phyloP scores from a whole-genome alignment of 352 stramenopile genomes.

The Phytophthora europaea region DNA sequence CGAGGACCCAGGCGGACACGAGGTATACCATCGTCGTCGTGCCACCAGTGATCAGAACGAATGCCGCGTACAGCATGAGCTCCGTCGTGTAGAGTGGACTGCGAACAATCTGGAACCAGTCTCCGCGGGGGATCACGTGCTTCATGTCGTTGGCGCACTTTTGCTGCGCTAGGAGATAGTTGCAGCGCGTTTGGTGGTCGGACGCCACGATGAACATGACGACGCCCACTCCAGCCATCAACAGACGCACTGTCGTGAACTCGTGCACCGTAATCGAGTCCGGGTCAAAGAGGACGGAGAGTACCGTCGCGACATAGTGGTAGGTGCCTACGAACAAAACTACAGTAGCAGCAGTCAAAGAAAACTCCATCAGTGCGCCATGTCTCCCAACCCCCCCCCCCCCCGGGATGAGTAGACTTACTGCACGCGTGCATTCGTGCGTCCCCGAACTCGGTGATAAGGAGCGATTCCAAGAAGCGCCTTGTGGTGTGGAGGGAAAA shows the following conservation, averaged over 20 bases:
- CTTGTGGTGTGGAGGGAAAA: constrained; percentile 65
- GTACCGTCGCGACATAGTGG: constrained; percentile 68
- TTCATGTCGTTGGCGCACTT: constrained; percentile 60
- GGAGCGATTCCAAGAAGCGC: constrained; percentile 65
- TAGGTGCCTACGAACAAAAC: constrained; percentile 65
- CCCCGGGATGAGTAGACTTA: constrained; percentile 15
- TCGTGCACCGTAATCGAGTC: constrained; percentile 31
- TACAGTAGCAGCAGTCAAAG: constrained; percentile 9
- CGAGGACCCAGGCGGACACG: constrained; percentile 61
- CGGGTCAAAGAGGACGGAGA: constrained; percentile 57
- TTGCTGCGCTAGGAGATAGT: constrained; percentile 62
- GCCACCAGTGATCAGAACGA: constrained; percentile 54
- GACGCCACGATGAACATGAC: constrained; percentile 56
- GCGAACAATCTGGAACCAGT: constrained; percentile 75
- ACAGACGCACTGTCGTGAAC: constrained; percentile 24
- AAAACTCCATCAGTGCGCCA: constrained; percentile 21
- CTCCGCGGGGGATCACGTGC: constrained; percentile 65
- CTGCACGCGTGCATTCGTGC: constrained; percentile 69
- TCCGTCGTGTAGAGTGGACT: constrained; percentile 76
- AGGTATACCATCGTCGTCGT: constrained; percentile 55
- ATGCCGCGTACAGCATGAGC: constrained; percentile 67
- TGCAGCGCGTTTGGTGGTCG: constrained; percentile 74
- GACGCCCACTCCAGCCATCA: constrained; percentile 33
- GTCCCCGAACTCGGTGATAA: constrained; percentile 75
- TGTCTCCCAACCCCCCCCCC: too few species aligned